phyloP scores from a whole-genome alignment of 495 filamentous ascomycete genomes.

The Chlorociboria aeruginascens region DNA sequence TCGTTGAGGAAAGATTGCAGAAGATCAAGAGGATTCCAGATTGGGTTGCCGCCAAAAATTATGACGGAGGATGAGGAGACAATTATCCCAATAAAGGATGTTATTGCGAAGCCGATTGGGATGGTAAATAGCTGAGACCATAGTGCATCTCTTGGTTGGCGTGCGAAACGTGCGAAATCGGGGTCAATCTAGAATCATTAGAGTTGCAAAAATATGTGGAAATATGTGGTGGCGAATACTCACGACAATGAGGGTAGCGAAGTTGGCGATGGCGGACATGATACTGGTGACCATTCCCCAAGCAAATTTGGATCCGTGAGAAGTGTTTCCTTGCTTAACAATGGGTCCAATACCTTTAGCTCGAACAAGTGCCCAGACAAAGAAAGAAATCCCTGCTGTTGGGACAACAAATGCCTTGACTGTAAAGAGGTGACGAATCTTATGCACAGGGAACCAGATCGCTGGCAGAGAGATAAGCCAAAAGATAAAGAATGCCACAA shows the following conservation, averaged over 20 bases:
- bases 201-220: not conserved
- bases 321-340: conserved; percentile 52
- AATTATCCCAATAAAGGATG: conserved; percentile 89
- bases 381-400: conserved; percentile 71
- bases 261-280: conserved; percentile 88
- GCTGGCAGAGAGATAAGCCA: conserved; percentile 72
- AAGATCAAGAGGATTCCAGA: conserved; percentile 81
- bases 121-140: conserved; percentile 87
- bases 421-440: conserved; percentile 80
- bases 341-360: conserved; percentile 82
- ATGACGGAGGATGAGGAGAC: conserved; percentile 76
- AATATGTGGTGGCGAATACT: conserved; percentile 9
- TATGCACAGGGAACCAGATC: conserved; percentile 70
- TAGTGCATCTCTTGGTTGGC: conserved; percentile 68
- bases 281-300: conserved; percentile 78
- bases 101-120: conserved; percentile 74
- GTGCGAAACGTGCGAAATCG: conserved; percentile 81
- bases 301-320: conserved; percentile 55
- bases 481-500: conserved; percentile 72
- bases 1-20: conserved; percentile 58
- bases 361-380: conserved; percentile 79
- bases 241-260: conserved; percentile 66
- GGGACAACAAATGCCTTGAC: conserved; percentile 84
- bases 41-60: conserved; percentile 58
- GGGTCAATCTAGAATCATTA: conserved; percentile 48